Base-by-base conservation (phyloP, 2,329 filamentous ascomycete species). In the Parafenestella ontariensis region DNA sequence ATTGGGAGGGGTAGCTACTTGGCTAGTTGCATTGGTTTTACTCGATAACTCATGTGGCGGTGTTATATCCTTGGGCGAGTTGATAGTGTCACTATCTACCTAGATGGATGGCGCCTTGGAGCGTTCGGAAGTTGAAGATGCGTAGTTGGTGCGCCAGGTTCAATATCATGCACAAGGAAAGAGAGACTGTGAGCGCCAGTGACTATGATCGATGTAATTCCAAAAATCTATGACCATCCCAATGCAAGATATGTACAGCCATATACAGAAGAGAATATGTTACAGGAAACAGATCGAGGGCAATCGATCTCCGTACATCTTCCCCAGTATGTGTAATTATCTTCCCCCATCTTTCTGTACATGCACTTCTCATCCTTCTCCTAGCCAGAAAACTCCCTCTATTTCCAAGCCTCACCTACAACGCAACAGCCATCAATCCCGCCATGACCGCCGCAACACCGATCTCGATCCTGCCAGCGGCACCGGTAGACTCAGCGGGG, bases 401-500 rank as follows among this genome's bases (percentile, higher is more conserved):
- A 21, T 23, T 18, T 3, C 11, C 11, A 39, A 29, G 24, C 47
- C n/a, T 33, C 24, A 33, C 56, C 37, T 71, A 72, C 65, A 71
- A 69, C 45, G 57, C 65, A 11, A 61, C 54, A 39, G 61, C 63
- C 43, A 69, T 49, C 29, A 72, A 23, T 11, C 68, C 68, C 39
- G 64, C 67, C 24, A 71, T 41, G 42, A 66, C 49, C 18, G 65
- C 68, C 5, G 58, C 65, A 45, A 60, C 44, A n/a, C 68, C 62
- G 33, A 70, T 34, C 45, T 71, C 65, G 9, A 69, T 41, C 48
- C 56, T 64, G 17, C 62, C 59, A 9, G 68, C 65, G 13, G 65
- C 64, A 23, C 64, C 64, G 7, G 62, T 65, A 31, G 59, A 56
- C 36, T 63, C 34, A 15, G 59, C 31, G 24, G 44, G 7, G 21